phyloP scores from a whole-genome alignment of 345 rosid species.

The Pistacia vera region DNA sequence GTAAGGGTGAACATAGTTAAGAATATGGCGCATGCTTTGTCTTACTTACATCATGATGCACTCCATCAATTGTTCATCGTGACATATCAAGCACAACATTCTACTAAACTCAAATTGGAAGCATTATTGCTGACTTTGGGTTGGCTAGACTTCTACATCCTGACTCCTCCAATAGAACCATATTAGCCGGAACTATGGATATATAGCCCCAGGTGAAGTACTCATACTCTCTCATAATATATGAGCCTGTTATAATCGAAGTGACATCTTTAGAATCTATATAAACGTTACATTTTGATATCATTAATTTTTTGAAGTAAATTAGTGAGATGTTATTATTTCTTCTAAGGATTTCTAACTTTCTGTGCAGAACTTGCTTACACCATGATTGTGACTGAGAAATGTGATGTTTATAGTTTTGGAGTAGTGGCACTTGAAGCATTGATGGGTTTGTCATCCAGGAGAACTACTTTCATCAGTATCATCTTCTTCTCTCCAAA shows the following conservation, averaged over 20 bases:
- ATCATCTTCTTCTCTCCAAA: neutral
- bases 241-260: too few relatives aligned
- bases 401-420: neutral
- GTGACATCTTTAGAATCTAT: neutral
- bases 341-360: too few relatives aligned
- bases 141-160: conserved; percentile 15
- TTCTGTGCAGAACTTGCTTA: neutral
- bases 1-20: conserved; percentile 16
- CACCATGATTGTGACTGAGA: neutral
- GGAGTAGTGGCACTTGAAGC: neutral
- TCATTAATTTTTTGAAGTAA: neutral
- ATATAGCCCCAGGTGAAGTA: conserved; percentile 18
- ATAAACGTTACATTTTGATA: neutral
- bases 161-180: too few relatives aligned
- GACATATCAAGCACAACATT: neutral
- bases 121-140: conserved; percentile 19
- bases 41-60: neutral
- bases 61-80: neutral
- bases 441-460: neutral
- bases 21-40: conserved; percentile 7
- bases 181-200: conserved; percentile 17
- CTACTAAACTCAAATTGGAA: neutral
- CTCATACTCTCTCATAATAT: neutral
- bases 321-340: too few relatives aligned
- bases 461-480: neutral